A percentile compares a stretch with the other conserved stretches of the same genome.
These are phyloP conservation scores for Globisporangium sylvaticum DNA, from an alignment of 352 stramenopile genomes.

Conservation along the genomic window DNA sequence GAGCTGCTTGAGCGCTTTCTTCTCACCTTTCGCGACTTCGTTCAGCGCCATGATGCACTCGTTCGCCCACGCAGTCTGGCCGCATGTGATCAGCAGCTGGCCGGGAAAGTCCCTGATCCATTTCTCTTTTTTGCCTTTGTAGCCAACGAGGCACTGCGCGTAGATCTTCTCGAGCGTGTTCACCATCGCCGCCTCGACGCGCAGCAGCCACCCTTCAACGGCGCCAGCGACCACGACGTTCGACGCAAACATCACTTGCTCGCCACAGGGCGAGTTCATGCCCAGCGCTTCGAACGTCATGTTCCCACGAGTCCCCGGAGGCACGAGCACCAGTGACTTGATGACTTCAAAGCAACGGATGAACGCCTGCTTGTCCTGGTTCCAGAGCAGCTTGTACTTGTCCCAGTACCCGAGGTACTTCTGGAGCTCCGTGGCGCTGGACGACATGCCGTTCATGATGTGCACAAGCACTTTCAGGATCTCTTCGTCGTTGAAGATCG, in stretches of 20 bases:
- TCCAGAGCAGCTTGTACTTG: slow-evolving; percentile 92
- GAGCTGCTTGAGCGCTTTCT: slow-evolving; percentile 88
- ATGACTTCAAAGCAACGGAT: slow-evolving; percentile 92
- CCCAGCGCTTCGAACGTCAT: slow-evolving; percentile 84
- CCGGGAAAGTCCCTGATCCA: slow-evolving; percentile 94
- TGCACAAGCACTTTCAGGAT: slow-evolving; percentile 93
- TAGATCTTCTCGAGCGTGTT: slow-evolving; percentile 84
- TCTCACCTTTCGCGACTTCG: slow-evolving; percentile 87
- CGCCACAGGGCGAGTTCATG: slow-evolving; percentile 89
- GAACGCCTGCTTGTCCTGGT: slow-evolving; percentile 93
- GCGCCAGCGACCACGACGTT: slow-evolving; percentile 88
- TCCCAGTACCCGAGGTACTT: slow-evolving; percentile 95
- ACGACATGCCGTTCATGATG: slow-evolving; percentile 96
- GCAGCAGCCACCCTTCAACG: slow-evolving; percentile 89
- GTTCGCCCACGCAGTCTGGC: slow-evolving; percentile 90
- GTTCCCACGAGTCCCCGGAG: slow-evolving; percentile 67
- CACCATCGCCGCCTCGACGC: slow-evolving; percentile 84
- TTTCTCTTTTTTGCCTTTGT: slow-evolving; percentile 93
- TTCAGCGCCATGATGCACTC: slow-evolving; percentile 93
- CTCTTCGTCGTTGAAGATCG: slow-evolving; percentile 95
- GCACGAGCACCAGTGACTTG: slow-evolving; percentile 70
- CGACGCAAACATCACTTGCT: slow-evolving; percentile 78
- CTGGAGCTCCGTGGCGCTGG: slow-evolving; percentile 90
- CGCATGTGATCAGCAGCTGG: slow-evolving; percentile 91
- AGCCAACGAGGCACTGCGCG: slow-evolving; percentile 76